Evolutionary conservation across 2,329 filamentous ascomycete species (phyloP).

Genomic region (Pyrenophora tritici-repentis): DNA sequence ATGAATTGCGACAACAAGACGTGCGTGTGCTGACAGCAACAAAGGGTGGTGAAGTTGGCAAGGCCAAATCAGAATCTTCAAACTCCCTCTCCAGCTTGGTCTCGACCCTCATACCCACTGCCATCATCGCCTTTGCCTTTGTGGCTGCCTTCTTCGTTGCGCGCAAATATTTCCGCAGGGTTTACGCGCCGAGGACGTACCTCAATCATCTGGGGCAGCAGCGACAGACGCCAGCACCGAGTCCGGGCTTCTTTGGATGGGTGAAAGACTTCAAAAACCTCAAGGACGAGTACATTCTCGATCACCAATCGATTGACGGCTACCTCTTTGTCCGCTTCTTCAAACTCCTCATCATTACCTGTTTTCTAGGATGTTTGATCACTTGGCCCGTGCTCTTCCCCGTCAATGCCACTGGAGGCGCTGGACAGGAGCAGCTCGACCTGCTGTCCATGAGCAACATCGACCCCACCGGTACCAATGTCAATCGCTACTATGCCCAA

Average conservation of each 20-base stretch:
- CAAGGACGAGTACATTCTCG: slow-evolving; percentile 52
- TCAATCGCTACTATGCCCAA: slow-evolving; percentile 53
- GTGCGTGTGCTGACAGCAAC: slow-evolving; percentile 11
- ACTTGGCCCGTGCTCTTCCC: slow-evolving; percentile 56
- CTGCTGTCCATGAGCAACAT: slow-evolving; percentile 49
- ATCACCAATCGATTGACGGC: slow-evolving; percentile 56
- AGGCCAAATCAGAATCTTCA: slow-evolving; percentile 37
- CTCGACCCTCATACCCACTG: slow-evolving; percentile 41
- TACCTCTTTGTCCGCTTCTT: slow-evolving; percentile 56
- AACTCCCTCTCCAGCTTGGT: slow-evolving; percentile 54
- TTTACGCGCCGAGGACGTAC: slow-evolving; percentile 55
- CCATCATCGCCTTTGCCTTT: slow-evolving; percentile 37
- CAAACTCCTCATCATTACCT: slow-evolving; percentile 51
- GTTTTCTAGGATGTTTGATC: slow-evolving; percentile 50
- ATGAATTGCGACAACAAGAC: not conserved
- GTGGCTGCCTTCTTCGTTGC: slow-evolving; percentile 50
- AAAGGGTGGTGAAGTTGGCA: slow-evolving; percentile 29
- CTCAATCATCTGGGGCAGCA: slow-evolving; percentile 49
- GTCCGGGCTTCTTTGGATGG: slow-evolving; percentile 58
- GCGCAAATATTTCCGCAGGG: slow-evolving; percentile 49
- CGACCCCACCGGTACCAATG: slow-evolving; percentile 30
- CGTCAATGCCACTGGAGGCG: slow-evolving; percentile 52
- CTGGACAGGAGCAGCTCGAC: slow-evolving; percentile 45
- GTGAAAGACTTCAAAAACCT: slow-evolving; percentile 53
- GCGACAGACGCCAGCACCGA: slow-evolving; percentile 54